Evolutionary conservation across 805 yeast genomes (phyloP), one percentile per base, ranked within the genome.

Genomic region (Candida morakotiae): DNA sequence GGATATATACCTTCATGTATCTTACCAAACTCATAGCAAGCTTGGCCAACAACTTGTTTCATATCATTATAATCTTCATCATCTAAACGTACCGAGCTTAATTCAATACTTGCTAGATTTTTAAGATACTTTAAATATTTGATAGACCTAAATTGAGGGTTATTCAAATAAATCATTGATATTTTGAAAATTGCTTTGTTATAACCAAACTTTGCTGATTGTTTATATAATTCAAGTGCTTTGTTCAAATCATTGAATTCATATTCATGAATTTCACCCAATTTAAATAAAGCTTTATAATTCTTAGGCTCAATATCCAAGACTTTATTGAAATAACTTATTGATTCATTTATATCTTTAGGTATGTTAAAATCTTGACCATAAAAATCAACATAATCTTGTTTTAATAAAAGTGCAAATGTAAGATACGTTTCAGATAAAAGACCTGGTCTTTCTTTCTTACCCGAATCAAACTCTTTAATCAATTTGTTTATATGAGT

Each of bases 1-100:
- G 73, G 72, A 44, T 67, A 68, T 9, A 64, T 56, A 1, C 73
- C 73, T 49, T 68, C 73, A 44, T 65, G 64, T 27, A 68, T 56
- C 37, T 57, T 57, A 3, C 71, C 73, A 39, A 68, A 50, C 45
- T 68, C 69, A 49, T 49, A 66, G 34, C 59, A 57, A 2, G 73
- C 68, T 45, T 55, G 51, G 0, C 70, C 73, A 20, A 67, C 58
- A 15, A 67, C 58, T 39, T 67, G 69, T 29, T 57, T 60, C 32
- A 67, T 53, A 47, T 67, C 73, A 28, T 64, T 66, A 24, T 36
- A 38, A 41, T 67, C 73, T 13, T 62, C 67, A 7, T 56, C 67
- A 33, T 57, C 52, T 16, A 63, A 55, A 22, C 63, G 67, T 14
- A 54, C 53, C 20, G 55, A 52, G 11, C 46, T 49, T 37, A 62